Evolutionary conservation across 306 rosid genomes (phyloP).

Genomic region (Cicer yamashitae): DNA sequence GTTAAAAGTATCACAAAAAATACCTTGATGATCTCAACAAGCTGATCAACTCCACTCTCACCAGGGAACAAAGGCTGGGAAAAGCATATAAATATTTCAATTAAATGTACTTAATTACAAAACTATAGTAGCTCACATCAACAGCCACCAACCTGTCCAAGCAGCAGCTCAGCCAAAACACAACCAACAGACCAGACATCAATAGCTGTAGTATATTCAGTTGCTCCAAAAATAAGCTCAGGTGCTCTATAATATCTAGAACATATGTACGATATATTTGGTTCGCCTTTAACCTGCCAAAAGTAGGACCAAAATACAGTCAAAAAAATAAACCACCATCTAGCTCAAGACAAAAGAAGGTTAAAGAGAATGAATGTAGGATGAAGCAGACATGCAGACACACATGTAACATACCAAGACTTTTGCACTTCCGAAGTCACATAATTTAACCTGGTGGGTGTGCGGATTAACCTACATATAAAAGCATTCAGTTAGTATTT

Average conservation of each 20-base stretch:
- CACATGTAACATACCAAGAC: slow-evolving; percentile 72
- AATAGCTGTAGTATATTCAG: slow-evolving; percentile 92
- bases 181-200: slow-evolving; percentile 98
- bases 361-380: not conserved
- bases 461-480: slow-evolving; percentile 88
- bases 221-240: slow-evolving; percentile 98
- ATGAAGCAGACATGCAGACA: slow-evolving; percentile 11
- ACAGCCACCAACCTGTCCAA: slow-evolving; percentile 79
- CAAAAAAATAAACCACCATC: slow-evolving; percentile 15
- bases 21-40: slow-evolving; percentile 98
- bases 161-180: slow-evolving; percentile 94
- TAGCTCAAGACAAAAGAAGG: slow-evolving; percentile 22
- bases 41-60: slow-evolving; percentile 98
- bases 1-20: slow-evolving; percentile 18
- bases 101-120: slow-evolving; percentile 19
- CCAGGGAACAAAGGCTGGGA: slow-evolving; percentile 95
- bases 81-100: slow-evolving; percentile 29
- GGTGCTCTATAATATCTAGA: slow-evolving; percentile 98
- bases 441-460: slow-evolving; percentile 93
- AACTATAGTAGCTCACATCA: slow-evolving; percentile 5
- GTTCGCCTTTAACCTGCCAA: slow-evolving; percentile 92
- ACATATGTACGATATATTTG: slow-evolving; percentile 94
- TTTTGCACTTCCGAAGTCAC: slow-evolving; percentile 98
- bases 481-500: slow-evolving; percentile 18
- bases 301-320: slow-evolving; percentile 32